Conservation (phyloP, 768 basidiomycete genomes). For the Auriscalpium orientale region DNA sequence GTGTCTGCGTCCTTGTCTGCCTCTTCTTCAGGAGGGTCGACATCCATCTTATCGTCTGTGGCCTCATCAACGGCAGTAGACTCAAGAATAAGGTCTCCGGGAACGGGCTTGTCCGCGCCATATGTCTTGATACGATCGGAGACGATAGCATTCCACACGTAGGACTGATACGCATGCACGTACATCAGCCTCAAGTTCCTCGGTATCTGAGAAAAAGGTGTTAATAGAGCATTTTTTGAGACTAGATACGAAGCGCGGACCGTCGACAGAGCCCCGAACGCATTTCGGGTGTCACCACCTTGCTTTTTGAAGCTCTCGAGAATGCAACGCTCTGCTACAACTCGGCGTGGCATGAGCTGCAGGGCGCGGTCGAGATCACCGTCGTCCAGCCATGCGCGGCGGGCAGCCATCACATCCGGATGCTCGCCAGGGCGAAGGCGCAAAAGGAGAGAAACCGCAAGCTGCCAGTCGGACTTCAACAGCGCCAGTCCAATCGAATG, state of each 20-base stretch:
- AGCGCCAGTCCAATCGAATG: conserved; percentile 90
- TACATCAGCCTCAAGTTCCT: conserved; percentile 95
- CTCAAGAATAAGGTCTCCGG: conserved; percentile 89
- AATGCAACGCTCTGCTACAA: conserved; percentile 89
- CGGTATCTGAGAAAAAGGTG: conserved; percentile 60
- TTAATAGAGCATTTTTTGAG: not conserved
- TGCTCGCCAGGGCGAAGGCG: conserved; percentile 84
- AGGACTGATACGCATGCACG: conserved; percentile 97
- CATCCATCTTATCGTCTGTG: conserved; percentile 23
- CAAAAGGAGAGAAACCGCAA: conserved; percentile 77
- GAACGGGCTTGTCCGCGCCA: conserved; percentile 66
- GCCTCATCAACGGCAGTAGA: conserved; percentile 21
- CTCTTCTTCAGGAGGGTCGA: conserved; percentile 26
- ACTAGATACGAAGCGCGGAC: conserved; percentile 32
- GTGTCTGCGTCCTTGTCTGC: conserved; percentile 13
- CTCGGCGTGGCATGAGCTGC: conserved; percentile 79
- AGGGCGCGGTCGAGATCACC: conserved; percentile 75
- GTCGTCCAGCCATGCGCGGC: conserved; percentile 86
- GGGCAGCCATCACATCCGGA: conserved; percentile 77
- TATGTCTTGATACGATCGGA: conserved; percentile 83
- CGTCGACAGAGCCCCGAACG: conserved; percentile 80
- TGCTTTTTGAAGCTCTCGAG: conserved; percentile 85
- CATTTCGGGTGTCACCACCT: conserved; percentile 69
- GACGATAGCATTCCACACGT: conserved; percentile 96
- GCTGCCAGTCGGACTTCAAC: conserved; percentile 84